Evolutionary conservation across 305 asterid genomes (phyloP).

Genomic region (Vinca major): DNA sequence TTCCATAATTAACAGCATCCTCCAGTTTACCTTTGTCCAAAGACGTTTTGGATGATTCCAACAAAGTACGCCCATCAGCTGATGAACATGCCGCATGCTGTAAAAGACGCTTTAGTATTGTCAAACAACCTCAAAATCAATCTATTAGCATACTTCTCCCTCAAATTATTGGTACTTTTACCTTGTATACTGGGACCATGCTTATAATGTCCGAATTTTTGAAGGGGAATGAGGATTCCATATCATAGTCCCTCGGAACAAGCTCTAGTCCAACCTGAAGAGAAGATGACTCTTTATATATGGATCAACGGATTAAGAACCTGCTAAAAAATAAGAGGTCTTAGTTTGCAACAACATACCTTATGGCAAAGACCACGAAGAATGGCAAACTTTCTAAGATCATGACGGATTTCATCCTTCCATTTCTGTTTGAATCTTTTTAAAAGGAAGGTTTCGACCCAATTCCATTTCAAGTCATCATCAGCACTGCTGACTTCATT

Average conservation of each 20-base stretch:
- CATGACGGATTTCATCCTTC: conserved; percentile 45
- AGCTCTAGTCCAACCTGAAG: conserved; percentile 78
- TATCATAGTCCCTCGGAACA: conserved; percentile 79
- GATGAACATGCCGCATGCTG: conserved; percentile 94
- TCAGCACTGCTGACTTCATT: conserved; percentile 35
- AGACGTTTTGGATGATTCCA: conserved; percentile 85
- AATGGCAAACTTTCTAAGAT: conserved; percentile 65
- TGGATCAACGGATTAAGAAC: neutral
- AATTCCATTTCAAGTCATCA: conserved; percentile 64
- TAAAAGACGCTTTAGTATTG: conserved; percentile 19
- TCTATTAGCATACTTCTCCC: conserved; percentile 11
- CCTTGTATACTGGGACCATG: conserved; percentile 80
- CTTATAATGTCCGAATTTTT: conserved; percentile 68
- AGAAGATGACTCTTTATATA: conserved; percentile 9
- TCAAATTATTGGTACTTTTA: conserved; percentile 23
- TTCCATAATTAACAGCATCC: conserved; percentile 84
- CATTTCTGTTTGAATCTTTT: conserved; percentile 68
- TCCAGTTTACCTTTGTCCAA: conserved; percentile 88
- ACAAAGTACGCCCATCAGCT: conserved; percentile 87
- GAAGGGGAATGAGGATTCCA: conserved; percentile 71
- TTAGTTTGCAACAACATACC: conserved; percentile 27
- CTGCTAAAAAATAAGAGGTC: neutral
- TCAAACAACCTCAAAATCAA: conserved; percentile 23
- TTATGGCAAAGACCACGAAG: conserved; percentile 91
- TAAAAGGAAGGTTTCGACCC: conserved; percentile 57